Conservation (phyloP, 805 yeast genomes). For the Metschnikowia lochheadii region DNA sequence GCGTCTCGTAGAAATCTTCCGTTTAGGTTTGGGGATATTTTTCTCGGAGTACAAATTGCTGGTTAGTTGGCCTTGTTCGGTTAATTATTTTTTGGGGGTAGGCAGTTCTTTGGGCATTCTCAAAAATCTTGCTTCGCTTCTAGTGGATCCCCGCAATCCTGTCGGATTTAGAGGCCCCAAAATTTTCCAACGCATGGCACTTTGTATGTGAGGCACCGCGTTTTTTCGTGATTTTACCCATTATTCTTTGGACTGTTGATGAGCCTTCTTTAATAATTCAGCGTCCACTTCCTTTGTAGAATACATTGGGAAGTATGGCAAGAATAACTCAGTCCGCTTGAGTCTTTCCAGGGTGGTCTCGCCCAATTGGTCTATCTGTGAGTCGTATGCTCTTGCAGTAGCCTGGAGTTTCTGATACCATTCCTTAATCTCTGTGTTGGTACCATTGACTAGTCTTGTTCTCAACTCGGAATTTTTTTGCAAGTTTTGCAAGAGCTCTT, state of each 20-base stretch:
- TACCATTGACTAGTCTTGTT: conserved; percentile 5
- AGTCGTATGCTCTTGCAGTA: conserved; percentile 14
- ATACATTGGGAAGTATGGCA: conserved; percentile 12
- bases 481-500: conserved; percentile 8
- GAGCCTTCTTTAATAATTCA: not conserved
- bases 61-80: not conserved
- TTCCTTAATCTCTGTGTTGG: conserved; percentile 2
- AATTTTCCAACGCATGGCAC: not conserved
- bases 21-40: not conserved
- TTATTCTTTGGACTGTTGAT: not conserved
- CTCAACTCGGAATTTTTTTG: conserved; percentile 4
- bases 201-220: not conserved
- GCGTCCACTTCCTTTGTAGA: not conserved
- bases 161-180: too few species aligned
- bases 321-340: conserved; percentile 7
- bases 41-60: not conserved
- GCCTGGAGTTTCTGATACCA: conserved; percentile 9
- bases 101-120: not conserved
- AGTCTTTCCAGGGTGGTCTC: not conserved
- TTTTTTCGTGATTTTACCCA: not conserved
- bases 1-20: not conserved
- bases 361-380: not conserved
- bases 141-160: too few species aligned
- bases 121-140: not conserved
- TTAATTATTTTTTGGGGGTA: too few species aligned